Conservation (phyloP, 1,284 basidiomycete species). For the Veloboletus limbatus region DNA sequence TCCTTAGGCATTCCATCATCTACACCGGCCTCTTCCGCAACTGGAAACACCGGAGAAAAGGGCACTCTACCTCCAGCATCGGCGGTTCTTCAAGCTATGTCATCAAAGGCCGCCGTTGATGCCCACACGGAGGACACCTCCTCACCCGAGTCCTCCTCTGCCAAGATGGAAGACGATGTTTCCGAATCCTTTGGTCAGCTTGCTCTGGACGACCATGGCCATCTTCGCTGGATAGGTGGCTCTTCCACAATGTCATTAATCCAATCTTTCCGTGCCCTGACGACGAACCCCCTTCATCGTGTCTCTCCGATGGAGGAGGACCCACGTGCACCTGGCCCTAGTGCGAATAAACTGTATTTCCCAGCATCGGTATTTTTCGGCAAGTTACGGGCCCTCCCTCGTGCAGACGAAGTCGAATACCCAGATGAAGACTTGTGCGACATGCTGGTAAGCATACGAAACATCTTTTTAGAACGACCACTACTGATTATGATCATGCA, state of each 20-base stretch:
- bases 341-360: constrained; percentile 82
- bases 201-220: constrained; percentile 84
- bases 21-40: constrained; percentile 31
- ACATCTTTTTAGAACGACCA: constrained; percentile 9
- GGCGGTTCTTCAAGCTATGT: constrained; percentile 42
- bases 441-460: constrained; percentile 52
- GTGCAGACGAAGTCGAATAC: constrained; percentile 84
- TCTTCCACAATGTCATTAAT: constrained; percentile 90
- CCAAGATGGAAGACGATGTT: constrained; percentile 69
- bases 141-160: constrained; percentile 42
- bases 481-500: constrained; percentile 24
- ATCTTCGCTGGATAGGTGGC: constrained; percentile 89
- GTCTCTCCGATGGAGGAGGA: constrained; percentile 81
- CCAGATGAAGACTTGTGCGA: constrained; percentile 79
- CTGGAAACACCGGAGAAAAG: constrained; percentile 28
- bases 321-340: constrained; percentile 68
- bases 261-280: constrained; percentile 78
- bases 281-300: constrained; percentile 69
- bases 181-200: constrained; percentile 82
- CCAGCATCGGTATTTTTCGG: constrained; percentile 86
- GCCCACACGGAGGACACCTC: constrained; percentile 31
- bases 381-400: constrained; percentile 78
- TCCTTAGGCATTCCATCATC: constrained; percentile 39
- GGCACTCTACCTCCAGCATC: constrained; percentile 36
- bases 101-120: constrained; percentile 39